Evolutionary conservation across 2,329 filamentous ascomycete species (phyloP).

Genomic region (Hortaea werneckii): DNA sequence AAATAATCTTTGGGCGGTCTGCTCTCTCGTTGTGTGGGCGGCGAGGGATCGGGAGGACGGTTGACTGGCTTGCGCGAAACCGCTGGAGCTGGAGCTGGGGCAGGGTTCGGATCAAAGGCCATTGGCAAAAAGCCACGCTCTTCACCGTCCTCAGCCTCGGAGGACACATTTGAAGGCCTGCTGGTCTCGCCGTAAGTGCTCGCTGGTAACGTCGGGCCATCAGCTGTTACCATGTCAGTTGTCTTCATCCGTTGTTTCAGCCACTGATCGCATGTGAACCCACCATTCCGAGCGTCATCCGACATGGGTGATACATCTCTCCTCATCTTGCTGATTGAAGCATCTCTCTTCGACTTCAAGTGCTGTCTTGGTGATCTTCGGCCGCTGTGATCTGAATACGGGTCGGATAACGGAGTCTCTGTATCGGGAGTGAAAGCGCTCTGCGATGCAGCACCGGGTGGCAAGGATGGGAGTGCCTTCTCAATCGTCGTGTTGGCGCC

Average conservation of each 20-base stretch:
- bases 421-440: slow-evolving; percentile 49
- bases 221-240: slow-evolving; percentile 22
- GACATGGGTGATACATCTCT: slow-evolving; percentile 27
- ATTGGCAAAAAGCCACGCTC: slow-evolving; percentile 43
- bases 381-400: slow-evolving; percentile 57
- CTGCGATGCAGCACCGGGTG: slow-evolving; percentile 59
- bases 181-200: slow-evolving; percentile 66
- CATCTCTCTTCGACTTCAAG: slow-evolving; percentile 17
- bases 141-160: slow-evolving; percentile 49
- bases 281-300: slow-evolving; percentile 24
- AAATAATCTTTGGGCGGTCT: slow-evolving; percentile 35
- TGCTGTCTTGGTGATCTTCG: slow-evolving; percentile 40
- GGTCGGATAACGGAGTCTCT: slow-evolving; percentile 48
- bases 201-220: slow-evolving; percentile 60
- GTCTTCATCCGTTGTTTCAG: slow-evolving; percentile 12
- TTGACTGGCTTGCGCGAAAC: slow-evolving; percentile 16
- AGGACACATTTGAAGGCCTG: slow-evolving; percentile 59
- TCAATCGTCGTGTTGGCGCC: slow-evolving; percentile 44
- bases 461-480: slow-evolving; percentile 86
- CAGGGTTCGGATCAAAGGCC: slow-evolving; percentile 40
- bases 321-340: slow-evolving; percentile 14
- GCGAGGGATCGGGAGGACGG: slow-evolving; percentile 15
- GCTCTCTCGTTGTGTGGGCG: slow-evolving; percentile 19
- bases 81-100: slow-evolving; percentile 13
- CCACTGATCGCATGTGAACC: slow-evolving; percentile 14